Conservation (phyloP, 768 basidiomycete genomes). For the Tulasnella sp. region DNA sequence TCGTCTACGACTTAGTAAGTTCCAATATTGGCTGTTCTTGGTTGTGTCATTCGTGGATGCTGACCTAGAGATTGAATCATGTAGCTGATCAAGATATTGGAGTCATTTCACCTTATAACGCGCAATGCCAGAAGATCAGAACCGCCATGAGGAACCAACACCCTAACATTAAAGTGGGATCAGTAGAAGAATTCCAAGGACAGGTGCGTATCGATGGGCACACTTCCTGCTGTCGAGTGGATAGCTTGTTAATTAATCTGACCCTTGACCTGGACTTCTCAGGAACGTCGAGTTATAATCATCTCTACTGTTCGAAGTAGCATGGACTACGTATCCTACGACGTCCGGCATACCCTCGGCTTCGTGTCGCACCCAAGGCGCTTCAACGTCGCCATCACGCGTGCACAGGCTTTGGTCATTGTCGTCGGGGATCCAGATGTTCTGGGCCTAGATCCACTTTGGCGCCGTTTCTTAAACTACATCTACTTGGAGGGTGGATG, state of each 20-base stretch:
- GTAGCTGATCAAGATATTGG: conserved; percentile 11
- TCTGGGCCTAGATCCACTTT: conserved; percentile 5
- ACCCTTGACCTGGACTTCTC: not conserved
- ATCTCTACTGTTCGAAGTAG: conserved; percentile 19
- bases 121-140: conserved; percentile 6
- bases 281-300: conserved; percentile 19
- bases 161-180: conserved; percentile 7
- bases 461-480: conserved; percentile 4
- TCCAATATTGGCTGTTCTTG: not conserved
- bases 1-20: conserved; percentile 4
- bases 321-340: conserved; percentile 3
- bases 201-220: not conserved
- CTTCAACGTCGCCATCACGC: conserved; percentile 19
- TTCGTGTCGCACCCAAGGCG: conserved; percentile 16
- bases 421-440: conserved; percentile 3
- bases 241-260: not conserved
- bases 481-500: not conserved
- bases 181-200: conserved; percentile 13
- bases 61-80: not conserved
- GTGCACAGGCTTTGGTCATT: conserved; percentile 14
- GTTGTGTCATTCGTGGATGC: not conserved
- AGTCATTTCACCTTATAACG: conserved; percentile 9
- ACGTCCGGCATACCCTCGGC: conserved; percentile 13
- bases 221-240: not conserved
- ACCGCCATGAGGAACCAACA: not conserved